These are phyloP conservation scores for Simplicillium sp. DNA, from an alignment of 2,329 filamentous ascomycete genomes.

Conservation along the genomic window DNA sequence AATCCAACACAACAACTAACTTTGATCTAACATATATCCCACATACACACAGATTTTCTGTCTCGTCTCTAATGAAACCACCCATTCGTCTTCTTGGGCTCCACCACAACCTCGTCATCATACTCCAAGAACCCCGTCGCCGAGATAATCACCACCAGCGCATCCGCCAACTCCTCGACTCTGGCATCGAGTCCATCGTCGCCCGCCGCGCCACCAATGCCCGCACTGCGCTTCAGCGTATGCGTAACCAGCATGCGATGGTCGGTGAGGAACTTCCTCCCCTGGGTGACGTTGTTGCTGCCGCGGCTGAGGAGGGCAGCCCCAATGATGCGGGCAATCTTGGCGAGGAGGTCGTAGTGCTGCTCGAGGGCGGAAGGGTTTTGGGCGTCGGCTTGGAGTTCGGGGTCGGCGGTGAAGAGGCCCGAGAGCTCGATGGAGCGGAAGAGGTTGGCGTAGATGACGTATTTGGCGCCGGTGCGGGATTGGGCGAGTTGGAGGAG, in stretches of 20 bases:
- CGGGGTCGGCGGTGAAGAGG: conserved; percentile 85
- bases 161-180: conserved; percentile 71
- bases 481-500: conserved; percentile 79
- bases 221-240: conserved; percentile 81
- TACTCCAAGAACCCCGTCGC: conserved; percentile 70
- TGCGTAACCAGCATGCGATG: conserved; percentile 79
- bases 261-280: conserved; percentile 68
- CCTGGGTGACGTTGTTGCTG: conserved; percentile 72
- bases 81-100: conserved; percentile 20
- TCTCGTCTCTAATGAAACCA: conserved; percentile 29
- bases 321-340: conserved; percentile 72
- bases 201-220: conserved; percentile 48
- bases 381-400: conserved; percentile 72
- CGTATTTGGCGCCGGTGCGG: conserved; percentile 70
- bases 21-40: conserved; percentile 10
- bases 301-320: conserved; percentile 75
- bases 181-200: conserved; percentile 43
- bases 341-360: conserved; percentile 77
- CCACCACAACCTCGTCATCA: conserved; percentile 27
- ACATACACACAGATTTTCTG: conserved; percentile 1
- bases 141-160: conserved; percentile 73
- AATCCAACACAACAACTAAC: no score
- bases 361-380: conserved; percentile 63
- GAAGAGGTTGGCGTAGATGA: conserved; percentile 87
- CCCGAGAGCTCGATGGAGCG: conserved; percentile 68